Evolutionary conservation across 2,329 filamentous ascomycete species (phyloP).

Genomic region (Scorias spongiosa): DNA sequence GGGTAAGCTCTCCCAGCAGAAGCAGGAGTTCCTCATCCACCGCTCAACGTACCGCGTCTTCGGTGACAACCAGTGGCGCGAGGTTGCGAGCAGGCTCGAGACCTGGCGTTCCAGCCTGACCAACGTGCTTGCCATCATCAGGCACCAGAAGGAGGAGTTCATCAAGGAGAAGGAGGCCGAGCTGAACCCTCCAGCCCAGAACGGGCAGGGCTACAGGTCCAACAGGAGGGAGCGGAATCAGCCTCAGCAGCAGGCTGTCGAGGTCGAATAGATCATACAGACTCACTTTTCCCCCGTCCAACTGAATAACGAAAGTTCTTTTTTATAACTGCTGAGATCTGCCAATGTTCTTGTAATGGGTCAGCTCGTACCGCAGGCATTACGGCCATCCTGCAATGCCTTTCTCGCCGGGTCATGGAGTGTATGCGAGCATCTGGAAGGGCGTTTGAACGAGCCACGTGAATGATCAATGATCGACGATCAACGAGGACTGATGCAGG

Average conservation of each 20-base stretch:
- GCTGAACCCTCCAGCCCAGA: conserved; percentile 18
- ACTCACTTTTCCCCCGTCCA: too few relatives aligned
- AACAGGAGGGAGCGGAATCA: conserved; percentile 11
- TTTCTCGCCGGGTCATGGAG: too few relatives aligned
- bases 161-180: conserved; percentile 65
- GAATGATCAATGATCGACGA: too few relatives aligned
- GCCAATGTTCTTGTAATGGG: too few relatives aligned
- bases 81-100: conserved; percentile 79
- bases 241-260: neutral
- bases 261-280: neutral
- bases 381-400: too few relatives aligned
- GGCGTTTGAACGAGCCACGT: too few relatives aligned
- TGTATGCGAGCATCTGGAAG: too few relatives aligned
- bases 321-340: too few relatives aligned
- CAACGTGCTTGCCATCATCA: conserved; percentile 63
- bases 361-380: too few relatives aligned
- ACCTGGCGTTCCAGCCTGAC: conserved; percentile 76
- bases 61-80: conserved; percentile 93
- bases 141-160: conserved; percentile 66
- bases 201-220: conserved; percentile 12
- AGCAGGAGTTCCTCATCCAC: conserved; percentile 87
- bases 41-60: conserved; percentile 94
- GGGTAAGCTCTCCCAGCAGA: conserved; percentile 87
- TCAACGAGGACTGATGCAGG: too few relatives aligned
- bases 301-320: too few relatives aligned